Conservation (phyloP, 129 eudicot genomes). For the Tanacetum coccineum region DNA sequence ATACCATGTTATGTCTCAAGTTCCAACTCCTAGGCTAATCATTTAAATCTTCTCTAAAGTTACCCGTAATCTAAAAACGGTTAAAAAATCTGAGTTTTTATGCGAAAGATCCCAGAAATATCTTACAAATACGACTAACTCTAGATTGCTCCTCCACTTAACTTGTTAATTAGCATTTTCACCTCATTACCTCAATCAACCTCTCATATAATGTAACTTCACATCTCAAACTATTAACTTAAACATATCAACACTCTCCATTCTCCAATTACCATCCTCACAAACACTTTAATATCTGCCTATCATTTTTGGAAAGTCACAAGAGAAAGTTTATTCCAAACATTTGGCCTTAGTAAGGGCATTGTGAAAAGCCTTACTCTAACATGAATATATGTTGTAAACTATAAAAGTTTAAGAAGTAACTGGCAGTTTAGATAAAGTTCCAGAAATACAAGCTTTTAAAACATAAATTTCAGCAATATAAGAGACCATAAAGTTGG, state of each 20-base stretch:
- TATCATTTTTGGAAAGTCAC: not conserved
- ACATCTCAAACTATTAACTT: not conserved
- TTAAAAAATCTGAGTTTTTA: not conserved
- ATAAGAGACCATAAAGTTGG: no score
- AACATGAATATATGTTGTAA: not conserved
- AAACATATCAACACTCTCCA: not conserved
- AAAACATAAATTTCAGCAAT: no score
- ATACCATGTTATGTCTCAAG: not conserved
- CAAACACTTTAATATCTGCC: not conserved
- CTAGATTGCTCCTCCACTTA: not conserved
- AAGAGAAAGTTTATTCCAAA: not conserved
- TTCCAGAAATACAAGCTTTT: no score
- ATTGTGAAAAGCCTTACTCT: not conserved
- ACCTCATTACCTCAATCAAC: not conserved
- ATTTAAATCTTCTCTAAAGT: not conserved
- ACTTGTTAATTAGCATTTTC: not conserved
- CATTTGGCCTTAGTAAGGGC: not conserved
- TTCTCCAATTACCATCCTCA: not conserved
- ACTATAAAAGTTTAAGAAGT: no score
- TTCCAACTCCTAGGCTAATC: not conserved
- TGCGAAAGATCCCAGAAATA: not conserved
- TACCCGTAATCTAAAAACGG: not conserved
- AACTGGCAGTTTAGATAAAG: no score
- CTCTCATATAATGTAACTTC: not conserved
- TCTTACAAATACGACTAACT: not conserved